Conservation (phyloP, 176 grass and related monocot species). For the Oryza glaberrima region DNA sequence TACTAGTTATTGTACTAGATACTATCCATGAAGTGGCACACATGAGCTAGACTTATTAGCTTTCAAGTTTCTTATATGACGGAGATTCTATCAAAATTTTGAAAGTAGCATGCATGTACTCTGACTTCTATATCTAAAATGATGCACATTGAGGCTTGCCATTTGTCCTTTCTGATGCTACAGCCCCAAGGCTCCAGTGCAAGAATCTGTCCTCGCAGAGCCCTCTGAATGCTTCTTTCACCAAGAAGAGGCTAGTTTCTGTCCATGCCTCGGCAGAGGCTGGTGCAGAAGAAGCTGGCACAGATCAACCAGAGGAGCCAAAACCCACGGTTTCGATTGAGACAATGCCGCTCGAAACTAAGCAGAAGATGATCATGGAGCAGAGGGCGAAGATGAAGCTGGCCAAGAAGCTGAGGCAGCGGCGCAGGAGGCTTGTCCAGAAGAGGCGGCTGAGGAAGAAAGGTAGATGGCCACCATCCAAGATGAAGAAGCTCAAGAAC, state of each 20-base stretch:
- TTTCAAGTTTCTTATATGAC: neutral
- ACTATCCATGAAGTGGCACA: neutral
- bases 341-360: conserved; percentile 72
- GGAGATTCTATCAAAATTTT: no score
- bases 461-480: conserved; percentile 80
- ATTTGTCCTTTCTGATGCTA: conserved; percentile 21
- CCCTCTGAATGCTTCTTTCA: conserved; percentile 33
- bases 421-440: conserved; percentile 68
- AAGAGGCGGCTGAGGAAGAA: conserved; percentile 90
- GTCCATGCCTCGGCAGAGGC: conserved; percentile 55
- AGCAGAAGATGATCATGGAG: conserved; percentile 70
- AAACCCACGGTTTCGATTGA: conserved; percentile 50
- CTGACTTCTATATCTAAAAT: conserved; percentile 1
- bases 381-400: conserved; percentile 68
- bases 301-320: conserved; percentile 45
- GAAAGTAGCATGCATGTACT: neutral
- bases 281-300: conserved; percentile 41
- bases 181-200: conserved; percentile 64
- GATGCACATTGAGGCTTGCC: neutral
- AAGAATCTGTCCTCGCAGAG: conserved; percentile 38
- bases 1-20: neutral
- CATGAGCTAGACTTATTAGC: neutral
- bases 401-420: conserved; percentile 71
- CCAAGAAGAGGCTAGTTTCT: conserved; percentile 53
- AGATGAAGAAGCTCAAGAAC: conserved; percentile 90